phyloP scores from a whole-genome alignment of 495 filamentous ascomycete species.

The Penicillium samsonianum region DNA sequence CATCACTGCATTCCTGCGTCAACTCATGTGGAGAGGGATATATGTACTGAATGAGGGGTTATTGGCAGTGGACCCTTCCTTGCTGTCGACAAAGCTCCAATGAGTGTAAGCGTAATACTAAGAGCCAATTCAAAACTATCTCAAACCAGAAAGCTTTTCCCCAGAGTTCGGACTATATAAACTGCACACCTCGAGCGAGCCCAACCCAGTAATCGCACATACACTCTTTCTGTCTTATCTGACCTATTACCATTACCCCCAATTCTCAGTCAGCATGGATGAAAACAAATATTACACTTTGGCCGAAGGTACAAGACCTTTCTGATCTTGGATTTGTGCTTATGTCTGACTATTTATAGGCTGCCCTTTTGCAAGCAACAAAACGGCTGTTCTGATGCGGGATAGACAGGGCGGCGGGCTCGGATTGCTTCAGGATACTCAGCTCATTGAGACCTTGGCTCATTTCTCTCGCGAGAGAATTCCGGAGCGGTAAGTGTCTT shows the following conservation, averaged over 20 bases:
- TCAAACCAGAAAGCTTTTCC: too few species aligned
- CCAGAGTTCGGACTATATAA: too few species aligned
- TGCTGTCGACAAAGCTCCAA: too few species aligned
- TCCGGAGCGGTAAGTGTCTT: slow-evolving; percentile 37
- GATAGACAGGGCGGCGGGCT: slow-evolving; percentile 30
- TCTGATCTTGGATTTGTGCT: too few species aligned
- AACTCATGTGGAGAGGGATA: too few species aligned
- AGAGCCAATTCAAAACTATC: too few species aligned
- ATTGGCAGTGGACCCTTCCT: too few species aligned
- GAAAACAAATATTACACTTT: slow-evolving; percentile 15
- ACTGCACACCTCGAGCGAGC: too few species aligned
- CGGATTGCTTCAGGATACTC: slow-evolving; percentile 37
- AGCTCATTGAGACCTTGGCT: slow-evolving; percentile 50
- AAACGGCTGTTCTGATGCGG: slow-evolving; percentile 33
- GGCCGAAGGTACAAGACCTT: slow-evolving; percentile 11
- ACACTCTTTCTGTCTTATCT: not conserved
- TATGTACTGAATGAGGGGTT: too few species aligned
- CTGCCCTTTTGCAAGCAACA: slow-evolving; percentile 33
- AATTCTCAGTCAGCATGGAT: not conserved
- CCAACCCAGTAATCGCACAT: too few species aligned
- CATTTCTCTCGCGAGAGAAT: slow-evolving; percentile 61
- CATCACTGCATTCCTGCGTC: too few species aligned
- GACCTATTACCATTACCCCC: not conserved
- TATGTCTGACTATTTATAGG: slow-evolving; percentile 1
- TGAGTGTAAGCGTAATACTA: too few species aligned